Evolutionary conservation across 2,329 filamentous ascomycete genomes (phyloP), one percentile per base, ranked within the genome.

Genomic region (Fusarium sp.): DNA sequence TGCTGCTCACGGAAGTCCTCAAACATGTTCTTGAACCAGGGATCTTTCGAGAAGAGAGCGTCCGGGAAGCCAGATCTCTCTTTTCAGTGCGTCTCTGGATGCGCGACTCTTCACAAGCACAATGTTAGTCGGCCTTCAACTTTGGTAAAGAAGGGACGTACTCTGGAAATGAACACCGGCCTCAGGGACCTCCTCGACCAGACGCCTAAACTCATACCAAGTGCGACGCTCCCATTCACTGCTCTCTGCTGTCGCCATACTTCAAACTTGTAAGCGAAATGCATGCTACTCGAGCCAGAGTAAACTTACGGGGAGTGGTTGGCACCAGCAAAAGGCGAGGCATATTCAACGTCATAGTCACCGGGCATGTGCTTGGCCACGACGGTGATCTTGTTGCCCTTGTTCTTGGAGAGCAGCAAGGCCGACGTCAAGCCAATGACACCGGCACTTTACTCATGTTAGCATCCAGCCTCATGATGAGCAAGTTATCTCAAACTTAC

Each of bases 321-420:
- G 71, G 94, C 95, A 16, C 95, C 95, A 5, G 95, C 95, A 93
- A 94, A 97, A 1, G 94, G 95, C 7, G 94, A 97, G 1, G 94
- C 92, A 82, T 98, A 98, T 86, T 97, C 93, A 76, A 95, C 92
- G 75, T 96, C 93, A 82, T 96, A 97, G 85, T 98, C 95, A 39
- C 95, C 95, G 0, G 95, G 95, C 93, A 98, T 97, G 81, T 97
- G 93, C 80, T 96, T 97, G 6, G 94, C 93, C 35, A 95, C 86
- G 39, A 97, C 86, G 0, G 93, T 95, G 73, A 97, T 81, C 20
- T 74, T 80, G 71, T 88, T 86, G 39, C 77, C 80, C 60, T 83
- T 82, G 75, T 83, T 82, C 74, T 82, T 86, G 7, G 87, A 83
- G 37, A 89, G 82, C 54, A 87, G 79, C 48, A 88, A 80, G 4